A percentile compares a stretch with the other conserved stretches of the same genome.
phyloP scores from a whole-genome alignment of 208 protist species.

The Wallacemonas sp. region DNA sequence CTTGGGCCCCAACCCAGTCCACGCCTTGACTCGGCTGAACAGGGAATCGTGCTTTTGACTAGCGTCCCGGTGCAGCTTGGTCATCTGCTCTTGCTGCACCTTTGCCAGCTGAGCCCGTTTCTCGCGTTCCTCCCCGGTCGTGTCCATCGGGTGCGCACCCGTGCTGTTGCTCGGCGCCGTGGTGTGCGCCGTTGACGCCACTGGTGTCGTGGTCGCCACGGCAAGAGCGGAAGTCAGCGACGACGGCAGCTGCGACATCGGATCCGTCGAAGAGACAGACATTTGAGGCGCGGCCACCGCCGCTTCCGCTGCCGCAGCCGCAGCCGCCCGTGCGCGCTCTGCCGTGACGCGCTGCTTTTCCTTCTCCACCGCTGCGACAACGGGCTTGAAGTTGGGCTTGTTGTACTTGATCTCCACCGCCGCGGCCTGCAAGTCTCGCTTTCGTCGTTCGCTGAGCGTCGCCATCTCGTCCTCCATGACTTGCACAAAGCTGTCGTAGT shows the following conservation, averaged over 20 bases:
- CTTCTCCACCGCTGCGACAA: conserved; percentile 47
- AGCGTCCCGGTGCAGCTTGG: conserved; percentile 31
- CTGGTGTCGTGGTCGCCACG: neutral
- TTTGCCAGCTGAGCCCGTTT: conserved; percentile 15
- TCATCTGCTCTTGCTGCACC: conserved; percentile 17
- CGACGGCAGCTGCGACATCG: neutral
- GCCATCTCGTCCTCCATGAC: conserved; percentile 59
- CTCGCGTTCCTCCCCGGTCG: conserved; percentile 41
- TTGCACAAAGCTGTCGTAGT: conserved; percentile 78
- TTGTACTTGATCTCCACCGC: conserved; percentile 38
- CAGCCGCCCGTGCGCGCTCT: neutral
- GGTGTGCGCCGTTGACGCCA: neutral
- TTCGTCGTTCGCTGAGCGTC: conserved; percentile 31
- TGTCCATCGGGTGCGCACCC: conserved; percentile 78
- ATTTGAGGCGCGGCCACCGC: too few species aligned
- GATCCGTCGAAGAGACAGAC: too few species aligned
- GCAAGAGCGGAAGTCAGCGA: neutral
- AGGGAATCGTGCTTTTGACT: conserved; percentile 7
- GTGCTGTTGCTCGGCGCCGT: neutral
- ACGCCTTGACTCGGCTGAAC: neutral
- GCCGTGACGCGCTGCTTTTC: conserved; percentile 42
- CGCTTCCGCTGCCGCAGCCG: neutral
- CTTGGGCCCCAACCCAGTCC: conserved; percentile 11
- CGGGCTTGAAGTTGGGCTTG: conserved; percentile 57
- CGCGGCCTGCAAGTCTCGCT: conserved; percentile 42